Evolutionary conservation across 257 asterid genomes (phyloP), one percentile per base, ranked within the genome.

Genomic region (Petunia secreta): DNA sequence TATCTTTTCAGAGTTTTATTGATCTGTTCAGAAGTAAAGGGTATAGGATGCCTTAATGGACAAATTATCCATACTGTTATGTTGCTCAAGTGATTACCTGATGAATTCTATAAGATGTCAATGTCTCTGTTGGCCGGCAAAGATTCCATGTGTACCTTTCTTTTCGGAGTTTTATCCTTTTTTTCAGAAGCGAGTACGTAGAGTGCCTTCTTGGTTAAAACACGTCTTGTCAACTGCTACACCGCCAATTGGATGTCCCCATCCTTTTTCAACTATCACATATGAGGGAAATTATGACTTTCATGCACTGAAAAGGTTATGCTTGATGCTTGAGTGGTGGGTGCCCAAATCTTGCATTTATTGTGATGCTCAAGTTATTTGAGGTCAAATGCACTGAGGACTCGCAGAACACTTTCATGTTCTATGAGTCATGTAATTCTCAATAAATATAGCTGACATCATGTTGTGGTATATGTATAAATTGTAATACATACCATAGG

Each of bases 1-100:
- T 67, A 43, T 67, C 55, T 41, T 67, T 67, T 48, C 75, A n/a
- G 54, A 41, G 75, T 41, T 67, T 37, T n/a, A 67, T 41, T 67
- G 7, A 41, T 67, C 43, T 43, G 40, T 66, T 66, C 53, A 40
- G 37, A 40, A 66, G 52, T 8, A 8, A 65, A 40, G 55, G 54
- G 54, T n/a, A 67, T 67, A 67, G 38, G n/a, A 2, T 41, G 39
- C 75, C 54, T 67, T 41, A 67, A 41, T 67, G 75, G 54, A 67
- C 54, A 66, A 15, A 9, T 7, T 53, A 25, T 25, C 25, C 25
- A 25, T 25, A 25, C 14, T 65, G 13, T 40, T 43, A 39, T 40
- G 40, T 38, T 3, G 52, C 74, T 65, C 34, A 34, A 40, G 4
- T 65, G 52, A 40, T 15, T 39, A 39, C 40, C 0, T 25, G 25